A percentile compares a stretch with the other conserved stretches of the same genome.
Evolutionary conservation across 1,139 yeast genomes (phyloP).

Genomic region (Suzukiozyma palmioleophila): DNA sequence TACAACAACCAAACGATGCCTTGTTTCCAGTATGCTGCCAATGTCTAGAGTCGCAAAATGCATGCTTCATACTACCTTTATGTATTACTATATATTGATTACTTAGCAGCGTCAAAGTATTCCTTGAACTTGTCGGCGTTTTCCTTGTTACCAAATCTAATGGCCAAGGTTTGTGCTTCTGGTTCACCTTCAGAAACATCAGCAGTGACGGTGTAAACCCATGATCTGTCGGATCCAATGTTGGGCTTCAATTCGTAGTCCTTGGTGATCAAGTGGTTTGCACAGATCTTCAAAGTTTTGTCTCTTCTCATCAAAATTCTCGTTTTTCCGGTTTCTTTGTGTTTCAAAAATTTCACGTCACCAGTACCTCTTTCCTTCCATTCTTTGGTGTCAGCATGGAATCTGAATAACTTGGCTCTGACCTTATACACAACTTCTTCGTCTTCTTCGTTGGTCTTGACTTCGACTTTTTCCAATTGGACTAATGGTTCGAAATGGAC

Average conservation of each 20-base stretch:
- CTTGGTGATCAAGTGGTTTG: constrained; percentile 87
- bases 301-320: constrained; percentile 98
- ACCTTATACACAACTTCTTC: constrained; percentile 87
- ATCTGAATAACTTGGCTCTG: constrained; percentile 92
- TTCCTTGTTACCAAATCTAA: constrained; percentile 95
- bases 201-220: constrained; percentile 95
- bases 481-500: constrained; percentile 97
- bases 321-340: constrained; percentile 73
- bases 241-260: constrained; percentile 86
- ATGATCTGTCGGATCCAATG: constrained; percentile 95
- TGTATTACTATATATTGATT: not conserved
- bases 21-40: no score
- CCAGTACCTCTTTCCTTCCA: constrained; percentile 99
- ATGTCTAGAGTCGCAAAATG: no score
- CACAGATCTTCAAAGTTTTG: constrained; percentile 95
- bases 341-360: constrained; percentile 92
- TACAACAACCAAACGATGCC: no score
- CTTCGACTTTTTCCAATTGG: constrained; percentile 91
- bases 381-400: constrained; percentile 77
- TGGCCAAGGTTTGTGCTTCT: constrained; percentile 94
- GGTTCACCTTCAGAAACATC: constrained; percentile 95
- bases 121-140: constrained; percentile 96
- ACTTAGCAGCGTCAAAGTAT: constrained; percentile 58
- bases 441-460: constrained; percentile 93
- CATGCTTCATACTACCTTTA: not conserved